These are phyloP conservation scores for Priceomyces castillae DNA, from an alignment of 805 yeast genomes.

Conservation along the genomic window DNA sequence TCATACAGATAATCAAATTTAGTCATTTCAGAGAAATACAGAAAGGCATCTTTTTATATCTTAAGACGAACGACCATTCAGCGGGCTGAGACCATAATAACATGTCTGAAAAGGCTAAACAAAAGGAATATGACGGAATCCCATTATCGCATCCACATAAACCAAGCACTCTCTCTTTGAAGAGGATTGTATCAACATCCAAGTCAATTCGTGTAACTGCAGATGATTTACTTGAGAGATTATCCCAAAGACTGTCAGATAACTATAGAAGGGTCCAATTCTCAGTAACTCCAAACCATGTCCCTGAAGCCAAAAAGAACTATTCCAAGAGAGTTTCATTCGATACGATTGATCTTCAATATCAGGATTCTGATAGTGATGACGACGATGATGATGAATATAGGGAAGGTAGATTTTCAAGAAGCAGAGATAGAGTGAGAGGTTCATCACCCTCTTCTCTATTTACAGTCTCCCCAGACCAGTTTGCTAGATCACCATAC, in stretches of 20 bases:
- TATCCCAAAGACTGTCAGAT: slow-evolving; percentile 17
- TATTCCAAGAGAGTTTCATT: slow-evolving; percentile 46
- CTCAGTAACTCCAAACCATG: slow-evolving; percentile 13
- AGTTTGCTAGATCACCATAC: neutral
- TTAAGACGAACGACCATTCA: neutral
- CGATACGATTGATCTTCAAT: slow-evolving; percentile 48
- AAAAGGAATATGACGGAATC: neutral
- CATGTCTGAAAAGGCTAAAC: neutral
- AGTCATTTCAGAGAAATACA: no score
- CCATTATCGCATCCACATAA: neutral
- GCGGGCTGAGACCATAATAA: neutral
- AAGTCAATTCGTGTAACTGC: neutral
- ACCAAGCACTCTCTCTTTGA: neutral
- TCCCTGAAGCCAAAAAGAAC: slow-evolving; percentile 7
- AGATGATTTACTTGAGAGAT: slow-evolving; percentile 16
- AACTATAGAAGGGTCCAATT: slow-evolving; percentile 22
- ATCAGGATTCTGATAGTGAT: slow-evolving; percentile 21
- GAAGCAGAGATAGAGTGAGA: slow-evolving; percentile 14
- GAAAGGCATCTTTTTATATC: no score
- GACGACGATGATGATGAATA: slow-evolving; percentile 14
- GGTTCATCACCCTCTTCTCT: slow-evolving; percentile 11
- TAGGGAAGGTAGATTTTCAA: slow-evolving; percentile 12
- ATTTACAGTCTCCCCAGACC: slow-evolving; percentile 8
- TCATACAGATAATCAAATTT: no score
- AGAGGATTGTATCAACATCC: neutral